Evolutionary conservation across 2,329 filamentous ascomycete species (phyloP), one percentile per base, ranked within the genome.

Genomic region (Akanthomyces dipterigenus): DNA sequence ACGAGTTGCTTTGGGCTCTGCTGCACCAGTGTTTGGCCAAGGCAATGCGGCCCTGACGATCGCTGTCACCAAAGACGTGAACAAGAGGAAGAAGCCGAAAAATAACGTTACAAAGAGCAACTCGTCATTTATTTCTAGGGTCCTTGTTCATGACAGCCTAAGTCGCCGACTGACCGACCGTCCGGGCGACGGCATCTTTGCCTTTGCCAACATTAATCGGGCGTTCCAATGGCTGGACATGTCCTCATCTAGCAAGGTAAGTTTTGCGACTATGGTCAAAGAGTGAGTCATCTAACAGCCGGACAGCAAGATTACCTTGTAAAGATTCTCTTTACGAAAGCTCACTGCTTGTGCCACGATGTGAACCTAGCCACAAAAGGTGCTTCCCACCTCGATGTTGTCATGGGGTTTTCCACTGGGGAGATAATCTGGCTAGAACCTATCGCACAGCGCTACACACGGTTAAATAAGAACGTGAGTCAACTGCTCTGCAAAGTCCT

Each of bases 371-470:
- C 90, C 60, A 97, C 93, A 12, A 96, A 93, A 75, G 88, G 85
- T 55, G 72, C 83, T 3, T 86, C 82, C 5, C 93, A 98, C 70
- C 82, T 99, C 46, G 95, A 99, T 71, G 81, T 99, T 22, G 87
- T 96, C 62, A 90, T 99, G 86, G 95, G 95, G 1, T 98, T 96
- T 70, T 97, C 93, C 7, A 96, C 93, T 0, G 92, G 93, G 43
- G 95, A 99, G 73, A 92, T 99, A 53, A 93, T 99, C 64, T 99
- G 95, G 95, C 98, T 95, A 80, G 95, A 99, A 75, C 93, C 95
- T 12, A 90, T 97, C 69, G 93, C 92, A 43, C 93, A 98, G 69
- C 92, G 96, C 71, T 99, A 99, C 74, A 90, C 91, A 3, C 87
- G 95, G 22, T 82, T 99, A 69, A 99, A 99, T 72, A 99, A 99